Evolutionary conservation across 768 basidiomycete species (phyloP).

Genomic region (Fistulinella prunicolor): DNA sequence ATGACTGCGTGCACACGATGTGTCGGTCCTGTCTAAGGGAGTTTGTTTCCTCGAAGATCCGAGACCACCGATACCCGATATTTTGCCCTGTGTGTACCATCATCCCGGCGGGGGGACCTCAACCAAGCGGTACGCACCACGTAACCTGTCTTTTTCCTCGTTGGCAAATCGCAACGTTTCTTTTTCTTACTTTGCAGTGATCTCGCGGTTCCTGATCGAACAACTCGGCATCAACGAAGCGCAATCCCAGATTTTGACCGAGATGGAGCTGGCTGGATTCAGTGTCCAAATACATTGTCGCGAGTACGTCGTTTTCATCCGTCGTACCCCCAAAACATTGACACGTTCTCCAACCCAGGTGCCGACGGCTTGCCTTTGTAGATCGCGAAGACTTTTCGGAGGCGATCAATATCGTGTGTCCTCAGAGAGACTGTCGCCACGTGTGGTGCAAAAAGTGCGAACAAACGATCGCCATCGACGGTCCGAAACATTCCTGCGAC

Average conservation of each 20-base stretch:
- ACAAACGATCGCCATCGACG: constrained; percentile 34
- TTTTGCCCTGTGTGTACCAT: constrained; percentile 54
- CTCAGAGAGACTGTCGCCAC: constrained; percentile 43
- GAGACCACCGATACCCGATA: constrained; percentile 56
- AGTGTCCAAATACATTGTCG: constrained; percentile 49
- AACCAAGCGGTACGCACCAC: constrained; percentile 33
- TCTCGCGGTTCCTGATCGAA: constrained; percentile 41
- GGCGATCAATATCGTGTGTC: constrained; percentile 45
- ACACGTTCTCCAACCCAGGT: constrained; percentile 36
- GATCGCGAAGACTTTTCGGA: constrained; percentile 47
- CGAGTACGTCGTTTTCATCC: constrained; percentile 35
- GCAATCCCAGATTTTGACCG: constrained; percentile 40
- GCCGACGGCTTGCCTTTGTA: constrained; percentile 46
- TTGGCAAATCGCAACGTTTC: not conserved
- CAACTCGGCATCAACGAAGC: constrained; percentile 44
- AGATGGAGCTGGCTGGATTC: constrained; percentile 45
- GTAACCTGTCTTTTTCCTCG: not conserved
- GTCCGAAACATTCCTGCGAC: constrained; percentile 55
- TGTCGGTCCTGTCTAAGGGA: constrained; percentile 51
- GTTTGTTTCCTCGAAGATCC: constrained; percentile 45
- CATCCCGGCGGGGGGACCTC: constrained; percentile 19
- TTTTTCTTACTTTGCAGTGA: constrained; percentile 25
- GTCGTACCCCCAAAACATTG: not conserved
- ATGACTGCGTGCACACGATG: constrained; percentile 47
- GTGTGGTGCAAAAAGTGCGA: constrained; percentile 64